These are phyloP conservation scores for Gamsiella multidivaricata DNA, from an alignment of 192 early-diverging fungal species.

Conservation along the genomic window DNA sequence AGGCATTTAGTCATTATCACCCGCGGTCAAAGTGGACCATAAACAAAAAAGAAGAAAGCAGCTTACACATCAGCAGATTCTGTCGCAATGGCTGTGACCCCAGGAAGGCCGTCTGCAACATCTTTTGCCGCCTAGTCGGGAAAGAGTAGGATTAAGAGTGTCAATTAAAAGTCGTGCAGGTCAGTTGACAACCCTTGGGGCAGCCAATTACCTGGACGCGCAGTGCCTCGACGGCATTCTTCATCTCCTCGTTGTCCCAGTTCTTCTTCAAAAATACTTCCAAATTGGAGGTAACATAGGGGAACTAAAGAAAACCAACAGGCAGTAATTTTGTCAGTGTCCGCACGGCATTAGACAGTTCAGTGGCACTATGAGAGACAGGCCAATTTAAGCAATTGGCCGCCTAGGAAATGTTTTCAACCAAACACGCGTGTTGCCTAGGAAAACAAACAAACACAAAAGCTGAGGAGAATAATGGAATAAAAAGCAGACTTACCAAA, in stretches of 20 bases:
- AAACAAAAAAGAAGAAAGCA: no score
- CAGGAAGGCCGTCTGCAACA: constrained; percentile 51
- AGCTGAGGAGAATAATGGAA: background rate
- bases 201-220: constrained; percentile 58
- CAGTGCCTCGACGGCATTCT: constrained; percentile 56
- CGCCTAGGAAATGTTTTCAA: no score
- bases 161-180: background rate
- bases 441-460: background rate
- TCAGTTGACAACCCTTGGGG: no score
- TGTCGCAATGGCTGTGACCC: constrained; percentile 57
- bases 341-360: background rate
- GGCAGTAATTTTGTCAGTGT: background rate
- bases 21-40: no score
- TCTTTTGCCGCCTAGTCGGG: constrained; percentile 57
- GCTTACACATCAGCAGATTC: constrained; percentile 49
- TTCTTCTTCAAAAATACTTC: constrained; percentile 71
- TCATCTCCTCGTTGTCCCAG: constrained; percentile 60
- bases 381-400: no score
- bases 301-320: constrained; percentile 67
- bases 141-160: background rate
- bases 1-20: background rate
- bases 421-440: no score
- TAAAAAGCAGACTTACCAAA: constrained; percentile 57
- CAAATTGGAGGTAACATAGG: constrained; percentile 78
- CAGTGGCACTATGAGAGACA: no score